Evolutionary conservation across 1,139 yeast genomes (phyloP), one percentile per base, ranked within the genome.

Genomic region (Yamadazyma diddensiae): DNA sequence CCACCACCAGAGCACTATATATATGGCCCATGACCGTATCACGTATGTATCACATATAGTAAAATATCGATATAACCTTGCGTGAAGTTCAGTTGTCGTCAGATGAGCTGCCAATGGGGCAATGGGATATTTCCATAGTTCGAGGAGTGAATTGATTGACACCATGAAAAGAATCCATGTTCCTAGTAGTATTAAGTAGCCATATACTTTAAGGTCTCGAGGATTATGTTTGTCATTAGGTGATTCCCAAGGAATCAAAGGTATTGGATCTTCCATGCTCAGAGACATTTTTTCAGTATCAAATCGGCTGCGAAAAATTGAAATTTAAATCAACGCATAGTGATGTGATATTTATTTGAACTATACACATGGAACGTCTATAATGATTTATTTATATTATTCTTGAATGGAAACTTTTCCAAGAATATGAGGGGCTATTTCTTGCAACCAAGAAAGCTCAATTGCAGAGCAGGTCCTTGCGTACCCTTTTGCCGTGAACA

Each of bases 401-500:
- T 22, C 25, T 7, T 22, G 11, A 22, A 22, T 22, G 6, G 25
- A 22, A 13, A 22, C 25, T 13, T 22, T 22, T 11, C 80, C 79
- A 26, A 79, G 57, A 13, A 79, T 53, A 41, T 81, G 85, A 0
- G 92, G 92, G 0, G 94, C 88, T 2, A 82, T 70, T 44, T 85
- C 94, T 50, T 82, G 92, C 29, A 94, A 59, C 98, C 98, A 92
- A 12, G 77, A 75, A 34, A 86, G 62, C 51, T 87, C 86, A 24
- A 94, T 72, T n/a, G 85, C 79, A 28, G 92, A 80, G 23, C 92
- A 95, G 40, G 71, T 82, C 48, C 98, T 70, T 1, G 95, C 98
- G 50, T 90, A 94, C 1, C 96, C 95, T 55, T 87, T 87, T 23
- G 92, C 76, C 3, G 98, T 94, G 55, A 73, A 92, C 6, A 94